phyloP scores from a whole-genome alignment of 306 rosid genomes.

The Casuarina glauca region DNA sequence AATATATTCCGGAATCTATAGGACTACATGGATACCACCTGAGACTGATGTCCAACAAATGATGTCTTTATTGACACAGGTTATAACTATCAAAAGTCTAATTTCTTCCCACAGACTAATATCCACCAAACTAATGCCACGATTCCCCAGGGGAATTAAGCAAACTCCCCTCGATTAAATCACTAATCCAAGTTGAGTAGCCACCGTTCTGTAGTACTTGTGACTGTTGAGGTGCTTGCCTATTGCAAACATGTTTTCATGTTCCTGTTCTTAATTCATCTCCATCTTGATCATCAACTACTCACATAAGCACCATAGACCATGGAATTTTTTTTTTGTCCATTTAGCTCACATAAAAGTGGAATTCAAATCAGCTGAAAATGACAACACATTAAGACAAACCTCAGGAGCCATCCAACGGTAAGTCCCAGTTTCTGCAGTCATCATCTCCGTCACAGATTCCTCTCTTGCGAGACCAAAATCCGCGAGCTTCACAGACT shows the following conservation, averaged over 20 bases:
- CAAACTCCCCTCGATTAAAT: neutral
- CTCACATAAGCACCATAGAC: neutral
- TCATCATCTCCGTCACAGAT: slow-evolving; percentile 97
- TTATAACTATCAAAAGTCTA: neutral
- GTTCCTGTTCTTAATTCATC: neutral
- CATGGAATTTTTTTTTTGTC: neutral
- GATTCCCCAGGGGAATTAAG: neutral
- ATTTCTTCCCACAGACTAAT: neutral
- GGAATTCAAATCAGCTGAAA: neutral
- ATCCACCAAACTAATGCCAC: slow-evolving; percentile 2
- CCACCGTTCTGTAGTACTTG: neutral
- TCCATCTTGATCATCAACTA: slow-evolving; percentile 9
- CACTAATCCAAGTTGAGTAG: neutral
- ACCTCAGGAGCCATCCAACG: slow-evolving; percentile 99
- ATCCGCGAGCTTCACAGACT: slow-evolving; percentile 91
- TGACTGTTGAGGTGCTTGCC: too few relatives aligned
- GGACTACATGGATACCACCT: neutral
- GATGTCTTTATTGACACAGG: neutral
- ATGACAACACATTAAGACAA: slow-evolving; percentile 5
- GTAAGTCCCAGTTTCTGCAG: slow-evolving; percentile 96
- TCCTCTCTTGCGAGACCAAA: slow-evolving; percentile 98
- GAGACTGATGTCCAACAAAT: neutral
- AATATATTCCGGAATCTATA: neutral
- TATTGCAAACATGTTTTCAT: neutral
- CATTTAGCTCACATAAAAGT: neutral